Conservation (phyloP, 1,139 yeast species). For the Yamadazyma spencermartinsiae region DNA sequence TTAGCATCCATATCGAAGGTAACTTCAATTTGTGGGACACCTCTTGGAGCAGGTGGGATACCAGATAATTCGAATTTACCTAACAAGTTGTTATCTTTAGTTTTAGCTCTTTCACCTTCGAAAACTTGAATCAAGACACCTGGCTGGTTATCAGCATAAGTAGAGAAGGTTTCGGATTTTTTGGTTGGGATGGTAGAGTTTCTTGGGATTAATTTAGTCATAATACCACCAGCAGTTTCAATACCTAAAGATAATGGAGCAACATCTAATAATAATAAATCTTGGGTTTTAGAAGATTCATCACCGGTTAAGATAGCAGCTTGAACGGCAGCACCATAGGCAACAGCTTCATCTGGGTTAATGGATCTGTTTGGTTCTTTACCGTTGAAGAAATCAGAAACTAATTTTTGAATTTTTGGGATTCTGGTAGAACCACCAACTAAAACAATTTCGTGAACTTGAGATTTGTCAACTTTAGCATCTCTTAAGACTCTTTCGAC, state of each 20-base stretch:
- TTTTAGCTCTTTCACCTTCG: constrained; percentile 99
- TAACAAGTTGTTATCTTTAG: constrained; percentile 97
- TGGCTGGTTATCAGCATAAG: constrained; percentile 99
- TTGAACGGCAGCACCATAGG: constrained; percentile 99
- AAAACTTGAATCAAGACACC: constrained; percentile 99
- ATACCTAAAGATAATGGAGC: constrained; percentile 99
- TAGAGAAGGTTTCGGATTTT: constrained; percentile 99
- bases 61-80: constrained; percentile 99
- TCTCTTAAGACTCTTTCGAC: constrained; percentile 98
- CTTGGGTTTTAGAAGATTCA: constrained; percentile 96
- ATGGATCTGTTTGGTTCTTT: constrained; percentile 94
- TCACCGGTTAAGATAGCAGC: constrained; percentile 99
- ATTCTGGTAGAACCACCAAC: constrained; percentile 99
- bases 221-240: constrained; percentile 97
- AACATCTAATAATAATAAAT: constrained; percentile 95
- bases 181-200: constrained; percentile 99
- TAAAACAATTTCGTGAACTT: constrained; percentile 92
- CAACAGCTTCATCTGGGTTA: constrained; percentile 99
- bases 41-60: constrained; percentile 99
- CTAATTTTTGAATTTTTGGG: constrained; percentile 97
- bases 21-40: constrained; percentile 99
- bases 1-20: constrained; percentile 99
- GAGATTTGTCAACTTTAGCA: constrained; percentile 85
- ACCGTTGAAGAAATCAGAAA: constrained; percentile 97
- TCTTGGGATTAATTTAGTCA: constrained; percentile 99